Evolutionary conservation across 495 filamentous ascomycete genomes (phyloP).

Genomic region (Pyronema domesticum): DNA sequence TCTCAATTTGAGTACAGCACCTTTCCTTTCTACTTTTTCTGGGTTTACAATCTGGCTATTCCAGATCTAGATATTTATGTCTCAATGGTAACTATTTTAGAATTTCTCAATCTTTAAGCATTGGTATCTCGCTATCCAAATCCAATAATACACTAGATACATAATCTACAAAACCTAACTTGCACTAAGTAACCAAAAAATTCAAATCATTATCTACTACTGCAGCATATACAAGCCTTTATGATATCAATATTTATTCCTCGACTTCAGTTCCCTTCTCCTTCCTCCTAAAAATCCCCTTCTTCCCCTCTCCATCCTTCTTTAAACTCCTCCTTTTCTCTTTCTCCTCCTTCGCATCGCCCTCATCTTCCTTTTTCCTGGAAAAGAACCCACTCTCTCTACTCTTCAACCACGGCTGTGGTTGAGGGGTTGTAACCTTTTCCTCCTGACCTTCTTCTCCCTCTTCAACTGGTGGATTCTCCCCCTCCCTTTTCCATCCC

Average conservation of each 20-base stretch:
- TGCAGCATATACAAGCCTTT: background rate
- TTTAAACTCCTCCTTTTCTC: slow-evolving; percentile 9
- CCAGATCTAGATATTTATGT: no score
- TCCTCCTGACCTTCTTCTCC: background rate
- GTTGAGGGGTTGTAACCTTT: background rate
- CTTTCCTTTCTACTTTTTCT: no score
- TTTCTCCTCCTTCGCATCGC: slow-evolving; percentile 1
- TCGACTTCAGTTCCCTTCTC: slow-evolving; percentile 7
- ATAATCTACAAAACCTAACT: background rate
- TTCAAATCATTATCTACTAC: background rate
- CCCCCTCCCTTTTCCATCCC: background rate
- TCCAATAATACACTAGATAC: background rate
- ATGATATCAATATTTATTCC: background rate
- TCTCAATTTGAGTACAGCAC: no score
- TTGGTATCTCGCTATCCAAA: background rate
- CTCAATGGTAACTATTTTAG: no score
- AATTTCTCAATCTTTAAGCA: no score
- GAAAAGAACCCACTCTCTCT: slow-evolving; percentile 19
- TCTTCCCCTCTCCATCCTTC: background rate
- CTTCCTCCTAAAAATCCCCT: slow-evolving; percentile 21
- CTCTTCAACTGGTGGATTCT: background rate
- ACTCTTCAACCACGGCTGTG: slow-evolving; percentile 13
- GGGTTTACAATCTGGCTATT: no score
- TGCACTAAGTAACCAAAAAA: background rate
- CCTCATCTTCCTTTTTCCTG: slow-evolving; percentile 8